Conservation (phyloP, 495 filamentous ascomycete genomes). For the Oidiodendron maius region DNA sequence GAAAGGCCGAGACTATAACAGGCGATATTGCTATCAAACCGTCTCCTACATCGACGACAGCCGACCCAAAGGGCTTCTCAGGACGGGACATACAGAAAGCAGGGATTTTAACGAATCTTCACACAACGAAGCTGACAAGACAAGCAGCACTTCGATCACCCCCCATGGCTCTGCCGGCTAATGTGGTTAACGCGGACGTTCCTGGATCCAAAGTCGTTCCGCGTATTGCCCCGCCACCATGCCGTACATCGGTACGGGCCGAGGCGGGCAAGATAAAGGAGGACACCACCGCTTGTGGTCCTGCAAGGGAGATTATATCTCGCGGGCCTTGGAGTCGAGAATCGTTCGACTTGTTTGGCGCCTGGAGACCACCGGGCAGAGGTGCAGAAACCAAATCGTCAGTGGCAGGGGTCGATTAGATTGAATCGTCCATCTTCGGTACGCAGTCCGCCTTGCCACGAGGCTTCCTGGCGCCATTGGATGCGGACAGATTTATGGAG, state of each 20-base stretch:
- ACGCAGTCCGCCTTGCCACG: no score
- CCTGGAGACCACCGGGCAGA: slow-evolving; percentile 19
- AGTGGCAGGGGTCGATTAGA: no score
- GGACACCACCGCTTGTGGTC: slow-evolving; percentile 10
- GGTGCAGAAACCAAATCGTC: no score
- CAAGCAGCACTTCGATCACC: slow-evolving; percentile 38
- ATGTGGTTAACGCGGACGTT: slow-evolving; percentile 3
- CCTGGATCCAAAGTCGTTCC: slow-evolving; percentile 3
- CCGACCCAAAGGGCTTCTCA: no score
- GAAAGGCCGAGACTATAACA: no score
- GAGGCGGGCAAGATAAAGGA: slow-evolving; percentile 28
- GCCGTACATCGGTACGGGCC: slow-evolving; percentile 12
- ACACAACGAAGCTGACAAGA: slow-evolving; percentile 27
- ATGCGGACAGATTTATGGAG: no score
- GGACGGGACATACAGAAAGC: no score
- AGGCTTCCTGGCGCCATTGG: no score
- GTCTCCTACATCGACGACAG: no score
- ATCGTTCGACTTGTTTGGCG: slow-evolving; percentile 43
- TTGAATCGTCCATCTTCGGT: no score
- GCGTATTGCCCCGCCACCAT: slow-evolving; percentile 3
- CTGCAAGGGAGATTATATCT: slow-evolving; percentile 33
- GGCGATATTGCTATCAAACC: no score
- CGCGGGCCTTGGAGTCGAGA: slow-evolving; percentile 48
- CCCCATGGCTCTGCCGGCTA: slow-evolving; percentile 5
- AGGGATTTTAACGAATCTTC: no score